These are phyloP conservation scores for Ophiocordyceps unilateralis DNA, from an alignment of 2,329 filamentous ascomycete genomes.

Conservation along the genomic window DNA sequence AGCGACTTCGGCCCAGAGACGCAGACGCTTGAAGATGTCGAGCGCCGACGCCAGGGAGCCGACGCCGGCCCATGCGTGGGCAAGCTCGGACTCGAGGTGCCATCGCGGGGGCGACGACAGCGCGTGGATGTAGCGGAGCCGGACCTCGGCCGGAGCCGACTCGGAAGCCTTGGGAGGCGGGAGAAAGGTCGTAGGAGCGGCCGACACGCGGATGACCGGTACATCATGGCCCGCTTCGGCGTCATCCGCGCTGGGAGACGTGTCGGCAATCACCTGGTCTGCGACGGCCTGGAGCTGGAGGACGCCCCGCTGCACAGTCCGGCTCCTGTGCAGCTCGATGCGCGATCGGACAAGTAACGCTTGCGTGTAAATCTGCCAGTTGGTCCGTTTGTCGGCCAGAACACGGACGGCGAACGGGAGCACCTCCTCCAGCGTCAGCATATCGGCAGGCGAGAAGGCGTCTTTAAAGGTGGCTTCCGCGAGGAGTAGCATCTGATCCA, in stretches of 20 bases:
- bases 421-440: conserved; percentile 83
- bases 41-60: conserved; percentile 79
- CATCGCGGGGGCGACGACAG: conserved; percentile 74
- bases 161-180: conserved; percentile 60
- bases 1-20: conserved; percentile 89
- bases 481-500: conserved; percentile 83
- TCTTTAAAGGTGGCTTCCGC: conserved; percentile 82
- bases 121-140: conserved; percentile 70
- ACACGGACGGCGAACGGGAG: conserved; percentile 81
- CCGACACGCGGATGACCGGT: conserved; percentile 27
- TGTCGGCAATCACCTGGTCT: conserved; percentile 87
- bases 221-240: too few species aligned
- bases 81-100: conserved; percentile 88
- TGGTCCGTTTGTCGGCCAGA: conserved; percentile 72
- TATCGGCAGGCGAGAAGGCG: conserved; percentile 64
- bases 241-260: conserved; percentile 18
- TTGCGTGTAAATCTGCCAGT: conserved; percentile 97
- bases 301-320: conserved; percentile 77
- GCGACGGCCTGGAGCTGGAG: conserved; percentile 89
- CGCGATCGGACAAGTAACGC: conserved; percentile 76
- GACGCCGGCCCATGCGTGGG: conserved; percentile 77
- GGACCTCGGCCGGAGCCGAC: conserved; percentile 57
- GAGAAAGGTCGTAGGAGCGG: conserved; percentile 58
- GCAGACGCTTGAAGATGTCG: conserved; percentile 86
- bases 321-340: conserved; percentile 72